A percentile compares a stretch with the other conserved stretches of the same genome.
Evolutionary conservation across 2,329 filamentous ascomycete genomes (phyloP).

Genomic region (Alternaria tenuissima): DNA sequence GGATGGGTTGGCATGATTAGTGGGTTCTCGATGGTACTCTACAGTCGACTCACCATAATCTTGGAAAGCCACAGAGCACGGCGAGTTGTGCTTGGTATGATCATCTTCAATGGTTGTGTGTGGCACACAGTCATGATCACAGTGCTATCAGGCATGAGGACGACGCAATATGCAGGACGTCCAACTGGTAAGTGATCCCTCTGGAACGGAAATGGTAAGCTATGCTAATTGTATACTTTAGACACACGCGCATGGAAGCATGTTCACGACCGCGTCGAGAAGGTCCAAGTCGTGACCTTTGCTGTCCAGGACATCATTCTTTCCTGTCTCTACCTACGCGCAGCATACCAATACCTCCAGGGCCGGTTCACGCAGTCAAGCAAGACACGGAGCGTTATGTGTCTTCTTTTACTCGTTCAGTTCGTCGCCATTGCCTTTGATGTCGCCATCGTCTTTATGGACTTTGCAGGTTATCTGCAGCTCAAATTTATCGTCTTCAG

Average conservation of each 20-base stretch:
- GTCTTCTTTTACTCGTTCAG: conserved; percentile 18
- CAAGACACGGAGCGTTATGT: conserved; percentile 12
- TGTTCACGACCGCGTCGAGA: conserved; percentile 17
- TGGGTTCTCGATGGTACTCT: conserved; percentile 66
- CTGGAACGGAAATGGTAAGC: not conserved
- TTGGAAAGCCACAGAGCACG: conserved; percentile 58
- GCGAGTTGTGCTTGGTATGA: conserved; percentile 61
- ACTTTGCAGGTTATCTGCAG: conserved; percentile 11
- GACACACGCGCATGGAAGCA: conserved; percentile 1
- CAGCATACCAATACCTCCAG: conserved; percentile 53
- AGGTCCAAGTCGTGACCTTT: conserved; percentile 50
- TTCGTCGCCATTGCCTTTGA: conserved; percentile 18
- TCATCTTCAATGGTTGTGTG: conserved; percentile 60
- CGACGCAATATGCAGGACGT: not conserved
- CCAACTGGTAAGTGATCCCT: not conserved
- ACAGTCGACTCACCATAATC: conserved; percentile 66
- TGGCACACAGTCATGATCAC: conserved; percentile 62
- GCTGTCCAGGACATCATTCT: conserved; percentile 44
- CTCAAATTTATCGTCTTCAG: conserved; percentile 35
- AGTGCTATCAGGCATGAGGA: not conserved
- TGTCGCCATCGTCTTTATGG: conserved; percentile 14
- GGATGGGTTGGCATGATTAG: conserved; percentile 67
- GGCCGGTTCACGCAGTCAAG: conserved; percentile 32
- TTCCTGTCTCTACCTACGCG: conserved; percentile 57
- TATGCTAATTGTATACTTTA: not conserved